Conservation (phyloP, 768 basidiomycete genomes). For the Lactarius deliciosus region DNA sequence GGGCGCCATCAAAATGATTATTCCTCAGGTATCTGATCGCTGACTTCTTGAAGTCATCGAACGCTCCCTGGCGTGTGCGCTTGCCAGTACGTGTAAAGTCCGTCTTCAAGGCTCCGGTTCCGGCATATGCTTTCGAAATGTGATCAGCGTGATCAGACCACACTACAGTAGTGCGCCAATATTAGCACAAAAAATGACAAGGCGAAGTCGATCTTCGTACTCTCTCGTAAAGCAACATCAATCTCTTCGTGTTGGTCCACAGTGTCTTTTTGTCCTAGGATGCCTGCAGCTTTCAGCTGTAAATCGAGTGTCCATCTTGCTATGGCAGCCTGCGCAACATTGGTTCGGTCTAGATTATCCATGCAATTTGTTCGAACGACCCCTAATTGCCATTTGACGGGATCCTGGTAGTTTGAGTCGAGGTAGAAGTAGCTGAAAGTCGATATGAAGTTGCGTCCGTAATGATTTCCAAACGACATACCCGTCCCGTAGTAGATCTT, state of each 20-base stretch:
- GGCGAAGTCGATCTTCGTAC: constrained; percentile 47
- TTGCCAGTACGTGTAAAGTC: constrained; percentile 95
- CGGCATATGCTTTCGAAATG: constrained; percentile 88
- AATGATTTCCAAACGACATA: constrained; percentile 36
- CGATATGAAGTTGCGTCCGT: constrained; percentile 1
- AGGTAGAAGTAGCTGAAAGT: constrained; percentile 72
- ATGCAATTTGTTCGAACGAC: constrained; percentile 94
- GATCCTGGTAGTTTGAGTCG: constrained; percentile 46
- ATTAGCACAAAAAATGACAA: constrained; percentile 16
- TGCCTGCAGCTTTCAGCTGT: constrained; percentile 72
- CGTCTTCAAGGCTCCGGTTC: constrained; percentile 93
- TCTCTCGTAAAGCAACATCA: constrained; percentile 81
- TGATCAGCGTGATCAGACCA: constrained; percentile 97
- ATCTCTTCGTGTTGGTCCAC: constrained; percentile 82
- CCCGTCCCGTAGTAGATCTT: constrained; percentile 71
- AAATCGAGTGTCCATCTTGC: constrained; percentile 81
- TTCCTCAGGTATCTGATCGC: constrained; percentile 87
- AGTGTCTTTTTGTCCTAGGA: constrained; percentile 66
- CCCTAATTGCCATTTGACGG: constrained; percentile 65
- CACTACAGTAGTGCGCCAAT: constrained; percentile 57
- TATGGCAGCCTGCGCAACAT: constrained; percentile 90
- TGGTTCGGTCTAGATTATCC: constrained; percentile 96
- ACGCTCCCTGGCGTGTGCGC: constrained; percentile 71
- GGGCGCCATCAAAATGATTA: constrained; percentile 92
- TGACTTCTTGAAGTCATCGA: constrained; percentile 88